phyloP scores from a whole-genome alignment of 2,329 filamentous ascomycete genomes.

The Ophiocordyceps camponoti-floridani region DNA sequence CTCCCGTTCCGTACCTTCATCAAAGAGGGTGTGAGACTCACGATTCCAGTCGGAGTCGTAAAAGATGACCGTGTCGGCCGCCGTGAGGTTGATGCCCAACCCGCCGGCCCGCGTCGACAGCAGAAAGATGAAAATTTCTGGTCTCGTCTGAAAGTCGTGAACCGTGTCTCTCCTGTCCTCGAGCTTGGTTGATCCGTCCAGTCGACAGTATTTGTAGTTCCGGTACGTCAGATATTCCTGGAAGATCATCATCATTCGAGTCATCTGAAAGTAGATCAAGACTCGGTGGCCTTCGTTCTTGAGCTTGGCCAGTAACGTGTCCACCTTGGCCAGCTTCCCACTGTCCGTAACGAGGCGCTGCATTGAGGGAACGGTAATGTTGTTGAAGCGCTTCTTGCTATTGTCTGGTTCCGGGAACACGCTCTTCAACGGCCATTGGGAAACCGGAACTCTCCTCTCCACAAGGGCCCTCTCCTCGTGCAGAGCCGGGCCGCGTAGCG shows the following conservation, averaged over 20 bases:
- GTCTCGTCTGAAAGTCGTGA: constrained; percentile 83
- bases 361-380: constrained; percentile 91
- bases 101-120: constrained; percentile 92
- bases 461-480: constrained; percentile 58
- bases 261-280: constrained; percentile 99
- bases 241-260: constrained; percentile 98
- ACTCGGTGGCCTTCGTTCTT: constrained; percentile 90
- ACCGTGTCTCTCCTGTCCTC: constrained; percentile 95
- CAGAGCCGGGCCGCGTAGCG: constrained; percentile 48
- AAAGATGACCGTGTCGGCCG: constrained; percentile 96
- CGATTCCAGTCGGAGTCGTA: constrained; percentile 99
- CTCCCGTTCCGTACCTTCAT: background rate
- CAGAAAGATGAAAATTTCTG: constrained; percentile 93
- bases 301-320: constrained; percentile 70
- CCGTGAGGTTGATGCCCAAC: constrained; percentile 92
- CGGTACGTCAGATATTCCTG: constrained; percentile 97
- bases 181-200: constrained; percentile 92
- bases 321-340: constrained; percentile 84
- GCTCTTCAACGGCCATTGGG: constrained; percentile 41
- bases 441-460: constrained; percentile 49
- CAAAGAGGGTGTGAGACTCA: background rate
- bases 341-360: constrained; percentile 93
- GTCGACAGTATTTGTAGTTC: constrained; percentile 95
- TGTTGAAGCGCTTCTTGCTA: constrained; percentile 69
- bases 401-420: constrained; percentile 66